Conservation (phyloP, 2,329 filamentous ascomycete genomes). For the Immersiporthe knoxdaviesiana region DNA sequence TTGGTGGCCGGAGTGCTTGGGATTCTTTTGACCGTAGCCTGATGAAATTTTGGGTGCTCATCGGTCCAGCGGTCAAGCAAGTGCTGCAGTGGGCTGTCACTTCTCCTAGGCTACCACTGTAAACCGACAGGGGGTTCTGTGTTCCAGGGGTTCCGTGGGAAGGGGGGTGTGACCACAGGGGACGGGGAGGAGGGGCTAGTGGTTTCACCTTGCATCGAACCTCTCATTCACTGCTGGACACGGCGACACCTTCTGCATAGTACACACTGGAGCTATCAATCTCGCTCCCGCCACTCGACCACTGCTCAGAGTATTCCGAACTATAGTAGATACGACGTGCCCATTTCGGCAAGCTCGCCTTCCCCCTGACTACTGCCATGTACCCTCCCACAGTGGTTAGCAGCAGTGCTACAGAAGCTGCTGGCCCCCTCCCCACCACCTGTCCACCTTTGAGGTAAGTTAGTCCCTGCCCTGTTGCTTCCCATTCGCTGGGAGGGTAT, state of each 20-base stretch:
- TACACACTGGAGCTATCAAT: constrained; percentile 16
- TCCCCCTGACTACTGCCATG: constrained; percentile 3
- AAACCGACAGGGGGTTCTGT: neutral
- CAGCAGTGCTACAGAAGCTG: constrained; percentile 6
- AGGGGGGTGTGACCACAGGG: neutral
- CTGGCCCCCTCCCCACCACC: constrained; percentile 21
- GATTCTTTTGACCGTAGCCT: constrained; percentile 9
- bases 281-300: constrained; percentile 16
- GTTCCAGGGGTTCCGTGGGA: neutral
- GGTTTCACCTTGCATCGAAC: neutral
- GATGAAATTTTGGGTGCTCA: constrained; percentile 8
- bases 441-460: neutral
- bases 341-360: constrained; percentile 27
- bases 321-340: constrained; percentile 26
- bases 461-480: constrained; percentile 1
- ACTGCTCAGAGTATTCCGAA: no score
- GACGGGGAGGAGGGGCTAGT: no score
- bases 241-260: neutral
- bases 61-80: neutral
- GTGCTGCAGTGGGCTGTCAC: constrained; percentile 4
- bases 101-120: constrained; percentile 9
- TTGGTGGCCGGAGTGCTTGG: no score
- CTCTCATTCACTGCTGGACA: neutral
- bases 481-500: constrained; percentile 16
- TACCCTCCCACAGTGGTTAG: neutral